Percentiles rank a stretch among this genome's conserved stretches.
phyloP scores from a whole-genome alignment of 2,329 filamentous ascomycete genomes.

The Penicillium digitatum region DNA sequence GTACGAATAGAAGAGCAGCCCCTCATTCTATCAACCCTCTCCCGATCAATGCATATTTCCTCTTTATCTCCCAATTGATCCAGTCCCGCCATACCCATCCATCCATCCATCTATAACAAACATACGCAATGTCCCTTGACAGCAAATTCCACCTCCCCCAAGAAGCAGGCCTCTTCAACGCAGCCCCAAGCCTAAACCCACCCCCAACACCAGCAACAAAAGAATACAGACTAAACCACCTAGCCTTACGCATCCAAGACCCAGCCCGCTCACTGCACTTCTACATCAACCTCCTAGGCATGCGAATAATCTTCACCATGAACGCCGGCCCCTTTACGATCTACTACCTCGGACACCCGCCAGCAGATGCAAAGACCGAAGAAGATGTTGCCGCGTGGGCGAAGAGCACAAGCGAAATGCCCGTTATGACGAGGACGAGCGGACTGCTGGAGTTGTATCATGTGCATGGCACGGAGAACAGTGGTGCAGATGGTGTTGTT shows the following conservation, averaged over 20 bases:
- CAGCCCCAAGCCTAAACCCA: conserved; percentile 29
- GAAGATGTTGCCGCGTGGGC: conserved; percentile 31
- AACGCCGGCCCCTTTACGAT: conserved; percentile 41
- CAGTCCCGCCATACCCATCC: background rate
- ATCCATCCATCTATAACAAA: background rate
- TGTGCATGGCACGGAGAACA: conserved; percentile 34
- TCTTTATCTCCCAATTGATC: background rate
- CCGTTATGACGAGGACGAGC: conserved; percentile 28
- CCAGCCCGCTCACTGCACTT: conserved; percentile 36
- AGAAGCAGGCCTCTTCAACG: conserved; percentile 30
- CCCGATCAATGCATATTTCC: background rate
- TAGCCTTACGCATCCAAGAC: conserved; percentile 37
- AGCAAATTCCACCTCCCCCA: conserved; percentile 18
- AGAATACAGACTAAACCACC: conserved; percentile 39
- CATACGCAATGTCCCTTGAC: conserved; percentile 2
- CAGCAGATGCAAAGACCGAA: conserved; percentile 23
- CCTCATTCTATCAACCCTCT: background rate
- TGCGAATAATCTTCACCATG: conserved; percentile 40
- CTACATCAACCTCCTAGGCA: conserved; percentile 39
- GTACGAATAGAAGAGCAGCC: background rate
- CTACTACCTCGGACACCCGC: conserved; percentile 41
- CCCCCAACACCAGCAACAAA: conserved; percentile 26
- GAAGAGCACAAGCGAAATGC: conserved; percentile 24
- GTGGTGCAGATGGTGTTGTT: conserved; percentile 12
- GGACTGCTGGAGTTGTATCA: conserved; percentile 39